A percentile compares a stretch with the other conserved stretches of the same genome.
phyloP scores from a whole-genome alignment of 805 yeast species.

The Wickerhamiella sergipiensis region DNA sequence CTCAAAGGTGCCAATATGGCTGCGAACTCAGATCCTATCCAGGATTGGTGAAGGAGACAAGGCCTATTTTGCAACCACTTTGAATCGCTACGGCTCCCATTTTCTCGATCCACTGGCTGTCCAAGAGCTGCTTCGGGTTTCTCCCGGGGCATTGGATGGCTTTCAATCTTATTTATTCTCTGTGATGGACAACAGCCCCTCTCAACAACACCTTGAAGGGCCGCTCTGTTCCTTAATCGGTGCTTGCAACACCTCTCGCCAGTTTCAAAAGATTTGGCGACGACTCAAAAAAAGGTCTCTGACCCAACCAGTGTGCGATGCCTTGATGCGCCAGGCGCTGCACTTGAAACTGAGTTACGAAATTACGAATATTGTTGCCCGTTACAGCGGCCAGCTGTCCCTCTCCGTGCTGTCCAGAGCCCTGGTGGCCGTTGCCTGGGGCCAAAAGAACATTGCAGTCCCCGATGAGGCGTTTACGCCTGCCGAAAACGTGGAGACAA shows the following conservation, averaged over 20 bases:
- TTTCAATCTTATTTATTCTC: neutral
- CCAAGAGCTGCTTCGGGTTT: neutral
- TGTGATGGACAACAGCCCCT: neutral
- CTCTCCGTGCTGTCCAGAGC: slow-evolving; percentile 14
- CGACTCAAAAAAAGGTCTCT: neutral
- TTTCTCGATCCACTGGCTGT: neutral
- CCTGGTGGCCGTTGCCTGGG: slow-evolving; percentile 18
- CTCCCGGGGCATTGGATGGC: neutral
- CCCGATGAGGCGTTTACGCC: slow-evolving; percentile 1
- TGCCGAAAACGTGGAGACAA: slow-evolving; percentile 9
- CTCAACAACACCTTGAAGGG: neutral
- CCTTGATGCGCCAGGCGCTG: slow-evolving; percentile 8
- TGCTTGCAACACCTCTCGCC: neutral
- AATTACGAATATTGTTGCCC: slow-evolving; percentile 10
- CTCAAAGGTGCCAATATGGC: slow-evolving; percentile 8
- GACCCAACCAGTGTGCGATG: neutral
- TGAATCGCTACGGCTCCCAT: slow-evolving; percentile 4
- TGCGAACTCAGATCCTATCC: slow-evolving; percentile 7
- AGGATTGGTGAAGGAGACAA: slow-evolving; percentile 1
- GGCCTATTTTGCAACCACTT: slow-evolving; percentile 1
- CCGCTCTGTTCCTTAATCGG: neutral
- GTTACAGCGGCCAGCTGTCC: slow-evolving; percentile 5
- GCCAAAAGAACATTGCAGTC: slow-evolving; percentile 8
- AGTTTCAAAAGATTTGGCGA: neutral
- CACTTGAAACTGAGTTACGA: slow-evolving; percentile 10